Percentiles rank a stretch among this genome's conserved stretches.
Conservation (phyloP, 805 yeast genomes). For the Blastobotrys chiropterorum region DNA sequence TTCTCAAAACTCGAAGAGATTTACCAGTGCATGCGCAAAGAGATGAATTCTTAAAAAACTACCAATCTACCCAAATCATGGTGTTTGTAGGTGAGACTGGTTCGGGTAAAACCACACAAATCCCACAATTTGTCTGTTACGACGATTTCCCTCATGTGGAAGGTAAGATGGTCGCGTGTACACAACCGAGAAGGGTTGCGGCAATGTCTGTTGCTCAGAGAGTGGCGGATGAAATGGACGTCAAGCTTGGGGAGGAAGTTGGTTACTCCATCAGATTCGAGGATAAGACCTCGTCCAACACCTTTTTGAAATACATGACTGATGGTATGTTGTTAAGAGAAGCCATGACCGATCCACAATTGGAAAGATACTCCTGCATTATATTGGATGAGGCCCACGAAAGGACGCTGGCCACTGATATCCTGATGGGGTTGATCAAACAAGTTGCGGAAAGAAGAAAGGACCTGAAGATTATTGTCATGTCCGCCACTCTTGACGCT, state of each 20-base stretch:
- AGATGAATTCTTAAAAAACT: slow-evolving; percentile 76
- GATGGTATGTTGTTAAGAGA: slow-evolving; percentile 98
- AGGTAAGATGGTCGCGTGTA: slow-evolving; percentile 88
- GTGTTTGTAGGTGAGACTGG: slow-evolving; percentile 99
- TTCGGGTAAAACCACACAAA: slow-evolving; percentile 96
- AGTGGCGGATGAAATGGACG: slow-evolving; percentile 97
- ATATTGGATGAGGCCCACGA: slow-evolving; percentile 98
- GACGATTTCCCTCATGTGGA: slow-evolving; percentile 88
- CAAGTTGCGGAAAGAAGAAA: slow-evolving; percentile 74
- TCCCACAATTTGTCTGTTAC: slow-evolving; percentile 88
- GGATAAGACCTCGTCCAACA: slow-evolving; percentile 71
- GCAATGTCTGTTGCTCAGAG: slow-evolving; percentile 98
- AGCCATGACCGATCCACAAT: slow-evolving; percentile 92
- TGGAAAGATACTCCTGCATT: slow-evolving; percentile 77
- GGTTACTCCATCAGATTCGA: slow-evolving; percentile 95
- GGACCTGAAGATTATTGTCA: slow-evolving; percentile 84
- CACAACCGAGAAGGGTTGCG: slow-evolving; percentile 95
- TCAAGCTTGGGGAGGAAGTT: slow-evolving; percentile 83
- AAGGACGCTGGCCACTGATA: slow-evolving; percentile 94
- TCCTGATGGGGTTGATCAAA: slow-evolving; percentile 88
- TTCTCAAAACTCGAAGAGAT: slow-evolving; percentile 71
- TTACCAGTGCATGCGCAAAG: slow-evolving; percentile 94
- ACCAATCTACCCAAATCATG: slow-evolving; percentile 87
- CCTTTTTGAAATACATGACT: slow-evolving; percentile 91
- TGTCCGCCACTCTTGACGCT: slow-evolving; percentile 98